phyloP scores from a whole-genome alignment of 1,284 basidiomycete species.

The Ustilago hordei region DNA sequence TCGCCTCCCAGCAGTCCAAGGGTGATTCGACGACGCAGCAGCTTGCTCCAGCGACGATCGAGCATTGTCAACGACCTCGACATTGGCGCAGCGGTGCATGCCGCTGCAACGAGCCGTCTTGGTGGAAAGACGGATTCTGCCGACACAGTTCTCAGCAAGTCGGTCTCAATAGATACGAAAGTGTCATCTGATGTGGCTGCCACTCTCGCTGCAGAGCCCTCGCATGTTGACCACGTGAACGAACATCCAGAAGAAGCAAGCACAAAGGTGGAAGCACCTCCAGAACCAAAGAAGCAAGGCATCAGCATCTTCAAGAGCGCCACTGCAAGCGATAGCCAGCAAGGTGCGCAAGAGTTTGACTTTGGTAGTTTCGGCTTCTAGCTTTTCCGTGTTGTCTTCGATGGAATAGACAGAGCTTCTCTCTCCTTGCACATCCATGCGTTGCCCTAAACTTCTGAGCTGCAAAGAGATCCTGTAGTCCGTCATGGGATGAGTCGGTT shows the following conservation, averaged over 20 bases:
- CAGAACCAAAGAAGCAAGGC: constrained; percentile 42
- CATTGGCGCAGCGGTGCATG: constrained; percentile 20
- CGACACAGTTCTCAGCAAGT: constrained; percentile 1
- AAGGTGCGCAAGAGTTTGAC: constrained; percentile 60
- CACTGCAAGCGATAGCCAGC: constrained; percentile 48
- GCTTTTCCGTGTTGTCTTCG: neutral
- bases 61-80: constrained; percentile 59
- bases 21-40: constrained; percentile 38
- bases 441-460: neutral
- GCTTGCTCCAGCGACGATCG: constrained; percentile 41
- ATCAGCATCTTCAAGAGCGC: constrained; percentile 53
- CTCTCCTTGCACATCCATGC: neutral
- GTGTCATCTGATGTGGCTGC: neutral
- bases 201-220: constrained; percentile 14
- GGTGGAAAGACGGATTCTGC: neutral
- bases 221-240: neutral
- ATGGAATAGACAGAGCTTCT: constrained; percentile 8
- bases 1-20: constrained; percentile 48
- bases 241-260: neutral
- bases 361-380: constrained; percentile 60
- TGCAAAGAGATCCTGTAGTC: neutral
- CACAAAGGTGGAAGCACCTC: neutral
- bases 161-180: neutral
- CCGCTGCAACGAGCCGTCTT: neutral
- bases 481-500: neutral